Base-by-base conservation (phyloP, 2,329 filamentous ascomycete species). In the Fusarium oligoseptatum region DNA sequence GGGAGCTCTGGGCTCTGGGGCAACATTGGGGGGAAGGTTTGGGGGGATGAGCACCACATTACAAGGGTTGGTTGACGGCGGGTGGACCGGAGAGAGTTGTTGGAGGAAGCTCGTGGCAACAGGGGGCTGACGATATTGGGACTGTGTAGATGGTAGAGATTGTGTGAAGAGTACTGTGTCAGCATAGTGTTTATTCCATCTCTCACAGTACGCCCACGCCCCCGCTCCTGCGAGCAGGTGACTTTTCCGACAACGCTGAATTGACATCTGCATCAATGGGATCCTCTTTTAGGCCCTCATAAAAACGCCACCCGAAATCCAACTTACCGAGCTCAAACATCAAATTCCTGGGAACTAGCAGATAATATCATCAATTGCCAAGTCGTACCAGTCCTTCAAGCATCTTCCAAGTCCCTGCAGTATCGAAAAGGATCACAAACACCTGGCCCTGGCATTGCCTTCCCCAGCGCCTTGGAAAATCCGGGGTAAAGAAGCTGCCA, bases 401-500 rank as follows among this genome's bases (percentile, higher is more conserved):
- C 56, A 60, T 60, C 56, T 60, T 39, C 27, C 32, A 66, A 55
- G 67, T 62, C 70, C 73, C 73, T 73, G 73, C 73, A 75, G 70
- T 60, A 48, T 67, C 62, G 56, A 67, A 39, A 60, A 67, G 48
- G 62, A 70, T 73, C 61, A 57, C 55, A 56, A 75, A 70, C 72
- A 63, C 69, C 61, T 73, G 69, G 69, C 66, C 72, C 72, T 75
- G 72, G 69, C 72, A 75, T 73, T 67, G 34, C 60, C 52, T 73
- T 75, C 72, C 72, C 72, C 72, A 50, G 72, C 36, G 52, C 22
- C 41, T 74, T 75, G 73, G 70, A 76, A 75, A 75, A 75, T 75
- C 73, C 60, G 73, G 73, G 73, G 73, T 75, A 75, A 75, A 65
- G 64, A 75, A 67, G 74, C 72, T 70, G 68, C 68, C 65, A 74